Percentiles rank a stretch among this genome's conserved stretches.
These are phyloP conservation scores for Suillus ampliporus DNA, from an alignment of 768 basidiomycete genomes.

Conservation along the genomic window DNA sequence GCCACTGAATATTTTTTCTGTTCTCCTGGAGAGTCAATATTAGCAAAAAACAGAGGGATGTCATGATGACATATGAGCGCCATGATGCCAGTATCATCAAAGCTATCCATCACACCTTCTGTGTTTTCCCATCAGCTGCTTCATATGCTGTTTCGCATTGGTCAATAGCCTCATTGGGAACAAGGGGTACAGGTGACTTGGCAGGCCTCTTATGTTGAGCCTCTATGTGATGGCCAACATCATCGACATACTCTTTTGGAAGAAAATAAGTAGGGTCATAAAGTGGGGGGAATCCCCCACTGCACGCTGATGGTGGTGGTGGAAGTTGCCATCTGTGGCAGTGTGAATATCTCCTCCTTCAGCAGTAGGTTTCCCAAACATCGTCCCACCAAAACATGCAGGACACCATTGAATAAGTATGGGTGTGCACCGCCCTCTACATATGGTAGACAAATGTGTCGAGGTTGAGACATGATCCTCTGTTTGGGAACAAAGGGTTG, in stretches of 20 bases:
- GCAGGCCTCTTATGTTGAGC: slow-evolving; percentile 23
- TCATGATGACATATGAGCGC: slow-evolving; percentile 45
- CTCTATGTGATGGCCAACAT: slow-evolving; percentile 34
- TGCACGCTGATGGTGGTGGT: slow-evolving; percentile 38
- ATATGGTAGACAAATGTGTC: background rate
- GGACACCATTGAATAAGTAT: slow-evolving; percentile 31
- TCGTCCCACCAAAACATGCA: slow-evolving; percentile 32
- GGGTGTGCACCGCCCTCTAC: slow-evolving; percentile 3
- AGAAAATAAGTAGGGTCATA: slow-evolving; percentile 41
- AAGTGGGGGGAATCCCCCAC: slow-evolving; percentile 38
- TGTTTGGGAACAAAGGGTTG: background rate
- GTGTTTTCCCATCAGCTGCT: slow-evolving; percentile 39
- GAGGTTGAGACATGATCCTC: background rate
- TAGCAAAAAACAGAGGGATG: slow-evolving; percentile 41
- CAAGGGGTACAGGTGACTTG: slow-evolving; percentile 8
- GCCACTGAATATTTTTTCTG: slow-evolving; percentile 46
- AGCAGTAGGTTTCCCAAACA: slow-evolving; percentile 16
- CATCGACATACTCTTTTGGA: slow-evolving; percentile 39
- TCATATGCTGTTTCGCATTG: slow-evolving; percentile 39
- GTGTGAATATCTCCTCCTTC: slow-evolving; percentile 5
- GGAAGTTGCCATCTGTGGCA: slow-evolving; percentile 44
- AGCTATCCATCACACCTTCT: slow-evolving; percentile 30
- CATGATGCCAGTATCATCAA: slow-evolving; percentile 44
- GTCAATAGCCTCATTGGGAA: slow-evolving; percentile 43
- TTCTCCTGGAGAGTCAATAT: slow-evolving; percentile 48